Percentiles rank a stretch among this genome's conserved stretches.
Evolutionary conservation across 2,329 filamentous ascomycete genomes (phyloP).

Genomic region (Cryphonectria nitschkei): DNA sequence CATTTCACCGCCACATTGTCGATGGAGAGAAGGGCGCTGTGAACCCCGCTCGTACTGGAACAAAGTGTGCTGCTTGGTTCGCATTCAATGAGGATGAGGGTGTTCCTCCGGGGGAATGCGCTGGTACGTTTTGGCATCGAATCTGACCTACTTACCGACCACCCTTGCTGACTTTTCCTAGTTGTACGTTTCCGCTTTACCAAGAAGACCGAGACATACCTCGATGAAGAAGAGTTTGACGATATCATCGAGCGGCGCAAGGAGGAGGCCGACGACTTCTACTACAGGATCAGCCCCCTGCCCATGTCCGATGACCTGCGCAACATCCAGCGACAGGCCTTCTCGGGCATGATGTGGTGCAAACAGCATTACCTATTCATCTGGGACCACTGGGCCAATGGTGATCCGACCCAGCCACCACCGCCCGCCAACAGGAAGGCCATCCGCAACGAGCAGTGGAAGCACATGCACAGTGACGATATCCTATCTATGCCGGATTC

Average conservation of each 20-base stretch:
- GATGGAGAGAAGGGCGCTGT: conserved; percentile 78
- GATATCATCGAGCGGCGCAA: conserved; percentile 84
- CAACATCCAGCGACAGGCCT: conserved; percentile 92
- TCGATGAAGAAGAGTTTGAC: conserved; percentile 93
- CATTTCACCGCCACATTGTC: conserved; percentile 87
- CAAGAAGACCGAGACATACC: conserved; percentile 72
- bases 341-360: conserved; percentile 97
- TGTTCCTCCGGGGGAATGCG: conserved; percentile 87
- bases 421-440: conserved; percentile 79
- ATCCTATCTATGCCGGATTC: conserved; percentile 97
- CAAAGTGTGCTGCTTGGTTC: conserved; percentile 91
- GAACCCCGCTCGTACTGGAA: conserved; percentile 79
- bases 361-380: conserved; percentile 97
- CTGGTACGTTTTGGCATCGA: conserved; percentile 65
- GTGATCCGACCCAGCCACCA: conserved; percentile 84
- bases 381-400: conserved; percentile 97
- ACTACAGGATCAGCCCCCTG: conserved; percentile 87
- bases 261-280: conserved; percentile 95
- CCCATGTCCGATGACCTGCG: conserved; percentile 92
- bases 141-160: conserved; percentile 39
- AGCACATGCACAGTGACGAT: conserved; percentile 92
- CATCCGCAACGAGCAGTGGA: conserved; percentile 88
- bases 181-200: conserved; percentile 92
- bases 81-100: conserved; percentile 88
- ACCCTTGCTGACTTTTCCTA: conserved; percentile 33